Conservation (phyloP, 148 eudicot species). For the Persicaria tinctoria region DNA sequence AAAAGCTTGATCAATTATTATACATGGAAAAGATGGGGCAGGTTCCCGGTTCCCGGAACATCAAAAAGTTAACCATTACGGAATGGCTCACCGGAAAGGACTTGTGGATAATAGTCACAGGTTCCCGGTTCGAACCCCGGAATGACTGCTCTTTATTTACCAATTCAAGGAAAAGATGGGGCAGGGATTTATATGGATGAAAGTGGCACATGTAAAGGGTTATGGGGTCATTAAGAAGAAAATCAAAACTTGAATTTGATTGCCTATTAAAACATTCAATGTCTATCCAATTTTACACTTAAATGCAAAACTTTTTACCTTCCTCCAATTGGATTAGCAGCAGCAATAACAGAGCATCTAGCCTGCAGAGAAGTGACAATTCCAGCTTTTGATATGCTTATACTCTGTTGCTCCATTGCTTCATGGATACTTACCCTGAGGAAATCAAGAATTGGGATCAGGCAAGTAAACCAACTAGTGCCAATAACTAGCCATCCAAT, state of each 20-base stretch:
- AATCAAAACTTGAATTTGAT: no score
- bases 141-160: no score
- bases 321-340: constrained; percentile 98
- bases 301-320: constrained; percentile 36
- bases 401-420: constrained; percentile 99
- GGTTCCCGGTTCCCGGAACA: no score
- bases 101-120: no score
- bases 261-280: no score
- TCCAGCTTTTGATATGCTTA: constrained; percentile 98
- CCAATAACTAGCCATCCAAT: neutral
- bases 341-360: constrained; percentile 97
- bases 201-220: neutral
- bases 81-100: no score
- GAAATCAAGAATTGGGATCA: neutral
- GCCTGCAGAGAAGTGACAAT: constrained; percentile 99
- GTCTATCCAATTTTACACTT: neutral
- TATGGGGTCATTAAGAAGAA: neutral
- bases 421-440: constrained; percentile 97
- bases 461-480: neutral
- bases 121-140: no score
- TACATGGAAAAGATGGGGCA: no score
- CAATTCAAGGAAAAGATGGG: no score
- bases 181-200: neutral
- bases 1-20: no score
- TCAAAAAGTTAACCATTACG: no score